Evolutionary conservation across 2,329 filamentous ascomycete genomes (phyloP).

Genomic region (Fusarium continuum): DNA sequence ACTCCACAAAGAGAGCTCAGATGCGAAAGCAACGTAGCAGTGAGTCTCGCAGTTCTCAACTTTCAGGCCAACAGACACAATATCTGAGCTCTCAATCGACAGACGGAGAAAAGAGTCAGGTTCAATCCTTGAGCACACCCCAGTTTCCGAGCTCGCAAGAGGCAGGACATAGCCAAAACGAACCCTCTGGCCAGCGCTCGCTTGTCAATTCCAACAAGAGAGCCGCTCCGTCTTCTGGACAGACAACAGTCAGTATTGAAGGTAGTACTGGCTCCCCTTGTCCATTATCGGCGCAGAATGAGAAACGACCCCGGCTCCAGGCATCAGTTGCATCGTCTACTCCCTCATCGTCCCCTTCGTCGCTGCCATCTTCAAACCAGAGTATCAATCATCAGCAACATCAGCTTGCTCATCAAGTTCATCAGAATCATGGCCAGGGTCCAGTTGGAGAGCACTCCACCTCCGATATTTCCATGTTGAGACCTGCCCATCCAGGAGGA

Average conservation of each 20-base stretch:
- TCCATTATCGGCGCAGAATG: neutral
- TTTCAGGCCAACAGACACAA: neutral
- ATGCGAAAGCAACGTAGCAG: neutral
- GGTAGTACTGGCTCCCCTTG: neutral
- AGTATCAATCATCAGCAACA: neutral
- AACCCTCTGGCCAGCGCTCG: neutral
- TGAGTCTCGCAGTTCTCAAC: neutral
- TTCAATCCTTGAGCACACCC: neutral
- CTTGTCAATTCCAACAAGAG: slow-evolving; percentile 1
- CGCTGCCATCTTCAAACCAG: neutral
- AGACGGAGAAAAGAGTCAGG: neutral
- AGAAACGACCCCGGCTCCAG: slow-evolving; percentile 13
- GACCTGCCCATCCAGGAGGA: neutral
- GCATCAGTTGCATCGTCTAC: neutral
- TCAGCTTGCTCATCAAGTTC: neutral
- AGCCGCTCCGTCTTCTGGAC: neutral
- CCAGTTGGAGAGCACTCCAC: neutral
- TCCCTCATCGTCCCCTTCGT: neutral
- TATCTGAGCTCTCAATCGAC: neutral
- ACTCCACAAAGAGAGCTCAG: neutral
- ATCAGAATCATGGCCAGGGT: neutral
- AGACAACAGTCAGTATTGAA: neutral
- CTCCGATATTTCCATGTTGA: neutral
- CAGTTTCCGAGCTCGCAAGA: neutral
- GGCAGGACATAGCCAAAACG: neutral